These are phyloP conservation scores for Picochlorum sp. DNA, from an alignment of 139 green algal genomes.

Conservation along the genomic window DNA sequence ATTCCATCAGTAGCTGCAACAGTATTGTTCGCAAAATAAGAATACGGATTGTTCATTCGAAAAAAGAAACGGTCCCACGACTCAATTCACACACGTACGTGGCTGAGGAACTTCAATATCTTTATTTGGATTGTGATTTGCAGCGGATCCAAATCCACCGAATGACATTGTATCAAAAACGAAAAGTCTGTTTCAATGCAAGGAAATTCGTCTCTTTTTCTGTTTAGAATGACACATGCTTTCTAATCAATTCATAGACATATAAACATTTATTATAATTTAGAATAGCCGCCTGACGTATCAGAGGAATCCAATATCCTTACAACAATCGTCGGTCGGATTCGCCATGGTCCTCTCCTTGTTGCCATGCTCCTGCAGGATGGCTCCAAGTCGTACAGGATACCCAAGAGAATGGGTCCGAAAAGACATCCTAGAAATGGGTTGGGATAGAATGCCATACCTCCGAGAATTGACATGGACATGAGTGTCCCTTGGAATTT, in stretches of 20 bases:
- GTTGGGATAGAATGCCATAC: slow-evolving; percentile 48
- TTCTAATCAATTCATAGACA: no score
- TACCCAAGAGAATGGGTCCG: slow-evolving; percentile 50
- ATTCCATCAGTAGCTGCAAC: slow-evolving; percentile 65
- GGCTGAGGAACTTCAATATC: slow-evolving; percentile 62
- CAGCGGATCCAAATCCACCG: slow-evolving; percentile 5
- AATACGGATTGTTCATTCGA: neutral
- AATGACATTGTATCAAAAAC: slow-evolving; percentile 11
- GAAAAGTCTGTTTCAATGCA: no score
- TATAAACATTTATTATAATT: no score
- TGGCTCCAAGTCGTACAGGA: slow-evolving; percentile 41
- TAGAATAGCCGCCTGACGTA: no score
- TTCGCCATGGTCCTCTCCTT: neutral
- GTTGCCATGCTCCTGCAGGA: slow-evolving; percentile 39
- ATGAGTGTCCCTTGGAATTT: slow-evolving; percentile 35
- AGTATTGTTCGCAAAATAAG: neutral
- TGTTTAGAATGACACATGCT: no score
- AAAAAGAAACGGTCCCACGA: neutral
- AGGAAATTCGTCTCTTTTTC: no score
- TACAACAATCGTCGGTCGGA: no score
- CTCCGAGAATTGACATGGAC: slow-evolving; percentile 31
- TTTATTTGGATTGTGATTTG: slow-evolving; percentile 67
- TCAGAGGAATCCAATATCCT: no score
- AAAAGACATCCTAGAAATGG: slow-evolving; percentile 46
- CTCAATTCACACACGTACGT: slow-evolving; percentile 9